phyloP scores from a whole-genome alignment of 208 protist genomes.

The Leptomonas seymouri region DNA sequence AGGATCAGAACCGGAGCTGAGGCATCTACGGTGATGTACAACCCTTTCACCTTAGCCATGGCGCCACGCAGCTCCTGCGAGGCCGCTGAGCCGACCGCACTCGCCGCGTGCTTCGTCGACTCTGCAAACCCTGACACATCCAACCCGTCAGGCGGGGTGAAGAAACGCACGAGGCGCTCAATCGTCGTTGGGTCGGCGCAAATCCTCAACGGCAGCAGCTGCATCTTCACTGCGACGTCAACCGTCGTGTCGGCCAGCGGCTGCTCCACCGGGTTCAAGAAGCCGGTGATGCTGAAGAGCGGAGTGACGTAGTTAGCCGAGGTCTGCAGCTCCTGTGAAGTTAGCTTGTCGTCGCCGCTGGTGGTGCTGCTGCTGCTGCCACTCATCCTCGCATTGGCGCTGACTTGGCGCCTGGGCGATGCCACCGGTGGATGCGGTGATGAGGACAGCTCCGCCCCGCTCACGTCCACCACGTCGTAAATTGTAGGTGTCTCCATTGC shows the following conservation, averaged over 20 bases:
- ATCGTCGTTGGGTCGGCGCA: slow-evolving; percentile 72
- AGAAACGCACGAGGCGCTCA: slow-evolving; percentile 59
- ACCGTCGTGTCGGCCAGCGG: slow-evolving; percentile 61
- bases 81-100: slow-evolving; percentile 59
- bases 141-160: slow-evolving; percentile 61
- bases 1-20: slow-evolving; percentile 76
- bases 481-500: slow-evolving; percentile 19
- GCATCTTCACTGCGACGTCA: slow-evolving; percentile 69
- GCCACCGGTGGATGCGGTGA: not conserved
- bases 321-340: not conserved
- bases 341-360: slow-evolving; percentile 16
- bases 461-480: slow-evolving; percentile 23
- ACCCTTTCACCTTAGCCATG: slow-evolving; percentile 62
- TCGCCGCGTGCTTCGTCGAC: slow-evolving; percentile 50
- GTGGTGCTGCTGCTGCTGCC: slow-evolving; percentile 15
- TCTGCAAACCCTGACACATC: slow-evolving; percentile 54
- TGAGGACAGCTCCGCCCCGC: slow-evolving; percentile 1
- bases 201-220: slow-evolving; percentile 76
- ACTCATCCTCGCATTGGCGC: slow-evolving; percentile 2
- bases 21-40: slow-evolving; percentile 75
- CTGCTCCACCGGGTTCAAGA: slow-evolving; percentile 72
- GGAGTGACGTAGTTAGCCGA: slow-evolving; percentile 31
- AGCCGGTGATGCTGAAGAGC: slow-evolving; percentile 59
- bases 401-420: not conserved
- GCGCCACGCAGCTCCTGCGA: slow-evolving; percentile 63